These are phyloP conservation scores for Xylariales sp. DNA, from an alignment of 2,329 filamentous ascomycete species.

Conservation along the genomic window DNA sequence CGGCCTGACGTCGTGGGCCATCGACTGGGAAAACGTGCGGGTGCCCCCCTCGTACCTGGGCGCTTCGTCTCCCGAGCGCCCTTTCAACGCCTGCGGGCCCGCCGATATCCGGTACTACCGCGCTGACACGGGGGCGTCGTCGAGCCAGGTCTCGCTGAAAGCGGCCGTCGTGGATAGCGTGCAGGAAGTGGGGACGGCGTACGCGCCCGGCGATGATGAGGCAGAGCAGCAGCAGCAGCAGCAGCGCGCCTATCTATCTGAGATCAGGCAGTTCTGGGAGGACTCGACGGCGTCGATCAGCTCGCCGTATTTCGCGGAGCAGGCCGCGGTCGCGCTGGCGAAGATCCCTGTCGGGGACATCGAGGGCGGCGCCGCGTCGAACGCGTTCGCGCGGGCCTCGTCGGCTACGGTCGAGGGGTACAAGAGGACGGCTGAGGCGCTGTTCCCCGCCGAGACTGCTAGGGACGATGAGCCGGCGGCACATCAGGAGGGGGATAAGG, in stretches of 20 bases:
- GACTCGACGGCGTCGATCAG: slow-evolving; percentile 35
- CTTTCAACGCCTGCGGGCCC: slow-evolving; percentile 40
- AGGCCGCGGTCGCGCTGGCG: slow-evolving; percentile 38
- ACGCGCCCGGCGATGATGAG: slow-evolving; percentile 4
- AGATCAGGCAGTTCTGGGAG: slow-evolving; percentile 39
- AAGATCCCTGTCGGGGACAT: slow-evolving; percentile 40
- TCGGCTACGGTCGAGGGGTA: slow-evolving; percentile 33
- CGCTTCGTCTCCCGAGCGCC: slow-evolving; percentile 5
- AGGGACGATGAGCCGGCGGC: neutral
- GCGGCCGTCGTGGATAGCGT: slow-evolving; percentile 36
- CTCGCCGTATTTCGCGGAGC: slow-evolving; percentile 40
- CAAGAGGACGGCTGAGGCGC: slow-evolving; percentile 24
- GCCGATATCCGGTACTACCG: slow-evolving; percentile 41
- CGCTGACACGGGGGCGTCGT: slow-evolving; percentile 14
- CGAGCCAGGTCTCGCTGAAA: slow-evolving; percentile 34
- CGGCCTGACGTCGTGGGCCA: slow-evolving; percentile 36
- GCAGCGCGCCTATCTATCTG: slow-evolving; percentile 30
- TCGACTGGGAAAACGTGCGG: slow-evolving; percentile 40
- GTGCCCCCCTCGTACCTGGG: slow-evolving; percentile 30
- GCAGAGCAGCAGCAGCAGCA: neutral
- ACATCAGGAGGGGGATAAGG: neutral
- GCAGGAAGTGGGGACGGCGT: slow-evolving; percentile 31
- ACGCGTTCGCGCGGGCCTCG: slow-evolving; percentile 22
- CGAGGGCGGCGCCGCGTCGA: slow-evolving; percentile 17
- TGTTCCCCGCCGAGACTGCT: slow-evolving; percentile 21